A percentile compares a stretch with the other conserved stretches of the same genome.
These are phyloP conservation scores for Dimocarpus longan DNA, from an alignment of 345 rosid species.

Conservation along the genomic window DNA sequence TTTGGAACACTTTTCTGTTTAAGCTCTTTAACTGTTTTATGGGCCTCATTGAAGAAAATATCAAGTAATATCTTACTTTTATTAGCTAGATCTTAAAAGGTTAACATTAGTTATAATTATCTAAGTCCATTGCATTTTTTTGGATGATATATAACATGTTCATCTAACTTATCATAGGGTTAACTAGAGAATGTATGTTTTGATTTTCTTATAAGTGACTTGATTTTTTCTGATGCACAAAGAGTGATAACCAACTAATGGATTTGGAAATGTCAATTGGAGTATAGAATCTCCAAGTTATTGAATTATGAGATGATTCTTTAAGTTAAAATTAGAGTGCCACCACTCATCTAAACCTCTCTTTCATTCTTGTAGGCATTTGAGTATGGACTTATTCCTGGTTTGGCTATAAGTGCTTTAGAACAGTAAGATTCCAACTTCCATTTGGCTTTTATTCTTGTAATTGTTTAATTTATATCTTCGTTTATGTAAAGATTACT, in stretches of 20 bases:
- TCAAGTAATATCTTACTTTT: background rate
- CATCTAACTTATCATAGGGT: background rate
- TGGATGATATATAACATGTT: background rate
- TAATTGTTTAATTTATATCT: constrained; percentile 13
- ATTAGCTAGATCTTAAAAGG: background rate
- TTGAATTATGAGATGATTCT: background rate
- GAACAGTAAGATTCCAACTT: constrained; percentile 68
- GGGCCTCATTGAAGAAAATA: constrained; percentile 8
- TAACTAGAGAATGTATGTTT: constrained; percentile 7
- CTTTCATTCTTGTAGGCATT: constrained; percentile 60
- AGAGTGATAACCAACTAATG: background rate
- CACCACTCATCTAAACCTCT: constrained; percentile 20
- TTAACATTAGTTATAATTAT: background rate
- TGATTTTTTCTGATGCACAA: background rate
- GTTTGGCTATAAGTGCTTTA: constrained; percentile 72
- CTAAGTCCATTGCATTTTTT: background rate
- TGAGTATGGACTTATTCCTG: constrained; percentile 86
- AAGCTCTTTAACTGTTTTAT: background rate
- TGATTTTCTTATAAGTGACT: background rate
- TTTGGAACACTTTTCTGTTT: background rate
- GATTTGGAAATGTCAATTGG: background rate
- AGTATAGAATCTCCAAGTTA: background rate
- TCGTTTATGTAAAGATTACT: background rate
- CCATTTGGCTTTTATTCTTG: constrained; percentile 3
- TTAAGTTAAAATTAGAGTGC: background rate